Base-by-base conservation (phyloP, 2,329 filamentous ascomycete species). In the Fusarium pseudonygamai region DNA sequence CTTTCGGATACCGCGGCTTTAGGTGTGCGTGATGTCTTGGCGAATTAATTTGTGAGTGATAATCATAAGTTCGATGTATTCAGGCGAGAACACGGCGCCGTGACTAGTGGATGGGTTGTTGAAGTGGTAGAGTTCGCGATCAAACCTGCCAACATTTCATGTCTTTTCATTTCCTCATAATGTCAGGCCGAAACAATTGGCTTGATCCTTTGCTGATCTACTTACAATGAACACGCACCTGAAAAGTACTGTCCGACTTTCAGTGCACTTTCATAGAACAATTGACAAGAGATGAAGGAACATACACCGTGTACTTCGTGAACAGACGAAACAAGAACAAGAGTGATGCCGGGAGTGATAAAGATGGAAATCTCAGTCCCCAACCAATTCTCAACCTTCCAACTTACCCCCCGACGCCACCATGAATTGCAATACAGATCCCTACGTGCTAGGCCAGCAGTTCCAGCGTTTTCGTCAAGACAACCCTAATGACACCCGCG, bases 231-330 rank as follows among this genome's bases (percentile, higher is more conserved):
- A 50, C 30, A 50, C 4, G 13, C 6, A 32, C 30, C n/a, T 7
- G 6, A 14, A 14, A 0, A 34, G 3, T 15, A n/a, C 13, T 12
- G 0, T 34, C n/a, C 10, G n/a, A 4, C 11, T 18, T 14, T 10
- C 2, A 24, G 11, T 6, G 6, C 4, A 24, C 30, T 20, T 16
- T 34, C 16, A 50, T 16, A 20, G n/a, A 50, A 11, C 47, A 24
- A 24, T 34, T 15, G 8, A 50, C 4, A 2, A 16, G n/a, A 24
- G 16, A 34, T 4, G 20, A 50, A 50, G 47, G 14, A 34, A 20
- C 9, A 5, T 15, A 18, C 12, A 34, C 5, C 2, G n/a, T 2
- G 30, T 50, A 14, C 20, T 15, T 24, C 6, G 5, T 50, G 47
- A 34, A 50, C 30, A 50, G n/a, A 5, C 13, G 18, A 6, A 34